phyloP scores from a whole-genome alignment of 1,284 basidiomycete genomes.

The Entoloma clypeatum region DNA sequence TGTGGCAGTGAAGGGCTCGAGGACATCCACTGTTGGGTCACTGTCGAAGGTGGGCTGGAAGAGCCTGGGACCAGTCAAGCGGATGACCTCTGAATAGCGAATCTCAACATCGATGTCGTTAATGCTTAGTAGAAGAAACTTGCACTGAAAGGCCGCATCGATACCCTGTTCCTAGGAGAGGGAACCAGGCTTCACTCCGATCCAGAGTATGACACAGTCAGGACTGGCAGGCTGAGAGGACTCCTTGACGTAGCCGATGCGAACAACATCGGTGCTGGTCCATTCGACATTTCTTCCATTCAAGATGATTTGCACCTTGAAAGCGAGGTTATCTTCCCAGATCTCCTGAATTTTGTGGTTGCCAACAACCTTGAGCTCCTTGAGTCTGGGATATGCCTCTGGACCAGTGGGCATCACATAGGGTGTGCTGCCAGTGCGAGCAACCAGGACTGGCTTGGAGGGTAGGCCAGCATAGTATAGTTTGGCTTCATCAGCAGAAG shows the following conservation, averaged over 20 bases:
- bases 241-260: slow-evolving; percentile 7
- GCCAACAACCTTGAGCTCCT: slow-evolving; percentile 3
- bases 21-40: slow-evolving; percentile 24
- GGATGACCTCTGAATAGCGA: slow-evolving; percentile 25
- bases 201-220: slow-evolving; percentile 12
- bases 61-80: slow-evolving; percentile 25
- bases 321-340: slow-evolving; percentile 5
- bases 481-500: too few relatives aligned
- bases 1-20: slow-evolving; percentile 27
- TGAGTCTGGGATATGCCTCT: slow-evolving; percentile 10
- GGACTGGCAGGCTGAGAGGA: too few relatives aligned
- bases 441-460: too few relatives aligned
- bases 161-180: slow-evolving; percentile 10
- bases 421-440: too few relatives aligned
- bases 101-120: slow-evolving; percentile 27
- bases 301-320: slow-evolving; percentile 7
- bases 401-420: slow-evolving; percentile 6
- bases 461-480: too few relatives aligned
- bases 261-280: slow-evolving; percentile 12
- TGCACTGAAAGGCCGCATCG: slow-evolving; percentile 9
- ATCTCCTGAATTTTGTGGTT: slow-evolving; percentile 1
- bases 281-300: slow-evolving; percentile 8
- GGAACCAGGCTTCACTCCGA: slow-evolving; percentile 14
- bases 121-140: slow-evolving; percentile 1
- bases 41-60: slow-evolving; percentile 16